phyloP scores from a whole-genome alignment of 148 eudicot genomes.

The Persicaria maculosa region DNA sequence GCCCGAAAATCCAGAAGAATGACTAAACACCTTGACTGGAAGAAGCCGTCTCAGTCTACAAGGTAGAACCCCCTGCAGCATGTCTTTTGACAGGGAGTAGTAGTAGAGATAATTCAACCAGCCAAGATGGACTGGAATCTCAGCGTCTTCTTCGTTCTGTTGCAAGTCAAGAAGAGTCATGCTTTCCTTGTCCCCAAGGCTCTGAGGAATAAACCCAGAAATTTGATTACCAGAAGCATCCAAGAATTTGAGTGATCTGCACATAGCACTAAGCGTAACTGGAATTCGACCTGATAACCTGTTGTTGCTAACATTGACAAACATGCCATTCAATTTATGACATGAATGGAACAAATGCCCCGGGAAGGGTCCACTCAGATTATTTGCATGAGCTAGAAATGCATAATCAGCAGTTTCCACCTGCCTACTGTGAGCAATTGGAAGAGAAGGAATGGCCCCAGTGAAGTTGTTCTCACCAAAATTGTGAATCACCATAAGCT shows the following conservation, averaged over 20 bases:
- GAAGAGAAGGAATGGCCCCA: slow-evolving; percentile 22
- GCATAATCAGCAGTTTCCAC: slow-evolving; percentile 20
- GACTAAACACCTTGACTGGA: slow-evolving; percentile 10
- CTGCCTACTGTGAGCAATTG: slow-evolving; percentile 16
- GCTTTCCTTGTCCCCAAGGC: slow-evolving; percentile 14
- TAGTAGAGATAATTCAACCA: neutral
- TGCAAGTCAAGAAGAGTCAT: slow-evolving; percentile 23
- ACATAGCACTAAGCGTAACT: slow-evolving; percentile 16
- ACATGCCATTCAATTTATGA: slow-evolving; percentile 12
- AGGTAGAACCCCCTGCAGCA: slow-evolving; percentile 10
- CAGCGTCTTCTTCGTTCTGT: slow-evolving; percentile 7
- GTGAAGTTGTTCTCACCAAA: slow-evolving; percentile 27
- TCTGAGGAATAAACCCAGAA: slow-evolving; percentile 21
- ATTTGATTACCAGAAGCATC: slow-evolving; percentile 30
- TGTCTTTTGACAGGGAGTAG: slow-evolving; percentile 12
- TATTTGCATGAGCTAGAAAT: slow-evolving; percentile 23
- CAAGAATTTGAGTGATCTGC: slow-evolving; percentile 21
- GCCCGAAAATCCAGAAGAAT: slow-evolving; percentile 12
- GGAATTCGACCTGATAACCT: slow-evolving; percentile 23
- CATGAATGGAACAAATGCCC: slow-evolving; percentile 18
- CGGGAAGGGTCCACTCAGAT: slow-evolving; percentile 20
- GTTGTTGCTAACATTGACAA: slow-evolving; percentile 25
- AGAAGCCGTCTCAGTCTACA: slow-evolving; percentile 8
- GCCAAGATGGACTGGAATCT: slow-evolving; percentile 15
- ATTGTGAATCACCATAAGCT: slow-evolving; percentile 20